A percentile compares a stretch with the other conserved stretches of the same genome.
These are phyloP conservation scores for Candida sp. DNA, from an alignment of 1,139 yeast genomes.

Conservation along the genomic window DNA sequence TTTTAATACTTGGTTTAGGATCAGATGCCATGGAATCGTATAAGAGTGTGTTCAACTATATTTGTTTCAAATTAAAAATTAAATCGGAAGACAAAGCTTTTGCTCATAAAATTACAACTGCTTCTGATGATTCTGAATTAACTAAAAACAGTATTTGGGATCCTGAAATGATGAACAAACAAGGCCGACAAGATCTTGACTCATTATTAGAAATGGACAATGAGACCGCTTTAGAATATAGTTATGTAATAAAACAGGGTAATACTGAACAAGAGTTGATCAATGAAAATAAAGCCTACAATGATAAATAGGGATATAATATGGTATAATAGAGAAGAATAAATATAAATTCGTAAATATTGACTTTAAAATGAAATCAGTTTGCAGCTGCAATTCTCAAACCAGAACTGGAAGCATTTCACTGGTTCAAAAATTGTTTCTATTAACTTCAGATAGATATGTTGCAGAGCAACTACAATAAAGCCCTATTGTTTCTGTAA, in stretches of 20 bases:
- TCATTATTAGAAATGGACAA: not conserved
- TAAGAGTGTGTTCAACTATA: slow-evolving; percentile 13
- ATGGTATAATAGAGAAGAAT: too few species aligned
- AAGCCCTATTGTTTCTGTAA: too few species aligned
- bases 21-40: slow-evolving; percentile 68
- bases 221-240: slow-evolving; percentile 1
- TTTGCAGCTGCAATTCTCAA: too few species aligned
- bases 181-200: not conserved
- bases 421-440: too few species aligned
- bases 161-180: not conserved
- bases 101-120: not conserved
- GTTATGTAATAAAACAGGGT: not conserved
- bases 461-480: too few species aligned
- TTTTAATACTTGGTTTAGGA: slow-evolving; percentile 76
- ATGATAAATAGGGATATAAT: too few species aligned
- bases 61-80: slow-evolving; percentile 8
- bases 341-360: too few species aligned
- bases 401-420: too few species aligned
- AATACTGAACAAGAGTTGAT: not conserved
- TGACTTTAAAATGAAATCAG: too few species aligned
- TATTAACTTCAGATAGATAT: too few species aligned
- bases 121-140: slow-evolving; percentile 1
- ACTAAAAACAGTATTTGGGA: not conserved
- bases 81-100: slow-evolving; percentile 4
- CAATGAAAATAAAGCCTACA: not conserved